Evolutionary conservation across 768 basidiomycete genomes (phyloP).

Genomic region (Termitomyces sp.): DNA sequence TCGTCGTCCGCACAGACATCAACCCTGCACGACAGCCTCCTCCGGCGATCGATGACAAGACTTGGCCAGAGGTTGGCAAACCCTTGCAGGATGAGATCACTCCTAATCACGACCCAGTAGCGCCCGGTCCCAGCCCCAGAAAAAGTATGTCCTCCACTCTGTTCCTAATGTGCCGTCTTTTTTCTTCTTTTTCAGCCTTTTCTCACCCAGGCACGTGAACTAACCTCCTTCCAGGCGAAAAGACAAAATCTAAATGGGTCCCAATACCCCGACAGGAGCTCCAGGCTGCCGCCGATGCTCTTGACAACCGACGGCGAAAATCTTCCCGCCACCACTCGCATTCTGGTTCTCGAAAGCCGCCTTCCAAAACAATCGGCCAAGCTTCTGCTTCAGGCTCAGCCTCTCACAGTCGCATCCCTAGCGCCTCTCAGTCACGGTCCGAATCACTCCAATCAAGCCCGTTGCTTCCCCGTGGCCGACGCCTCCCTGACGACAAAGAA

Average conservation of each 20-base stretch:
- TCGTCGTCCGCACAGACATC: constrained; percentile 32
- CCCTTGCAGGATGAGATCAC: constrained; percentile 10
- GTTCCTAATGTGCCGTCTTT: neutral
- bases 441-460: constrained; percentile 49
- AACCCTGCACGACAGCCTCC: constrained; percentile 14
- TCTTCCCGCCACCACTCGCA: constrained; percentile 11
- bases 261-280: constrained; percentile 52
- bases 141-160: constrained; percentile 20
- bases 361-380: neutral
- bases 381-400: constrained; percentile 10
- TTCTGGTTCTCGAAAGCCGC: constrained; percentile 2
- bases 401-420: constrained; percentile 17
- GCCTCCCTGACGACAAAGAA: constrained; percentile 31
- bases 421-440: constrained; percentile 35
- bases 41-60: constrained; percentile 28
- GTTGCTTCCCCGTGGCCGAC: constrained; percentile 30
- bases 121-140: constrained; percentile 9
- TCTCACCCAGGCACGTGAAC: neutral
- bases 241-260: constrained; percentile 60
- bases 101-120: constrained; percentile 5
- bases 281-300: constrained; percentile 45
- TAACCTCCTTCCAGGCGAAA: constrained; percentile 33
- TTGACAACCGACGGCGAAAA: constrained; percentile 4
- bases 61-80: constrained; percentile 43
- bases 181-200: neutral